These are phyloP conservation scores for Cladorrhinum sp. DNA, from an alignment of 2,329 filamentous ascomycete genomes.

Conservation along the genomic window DNA sequence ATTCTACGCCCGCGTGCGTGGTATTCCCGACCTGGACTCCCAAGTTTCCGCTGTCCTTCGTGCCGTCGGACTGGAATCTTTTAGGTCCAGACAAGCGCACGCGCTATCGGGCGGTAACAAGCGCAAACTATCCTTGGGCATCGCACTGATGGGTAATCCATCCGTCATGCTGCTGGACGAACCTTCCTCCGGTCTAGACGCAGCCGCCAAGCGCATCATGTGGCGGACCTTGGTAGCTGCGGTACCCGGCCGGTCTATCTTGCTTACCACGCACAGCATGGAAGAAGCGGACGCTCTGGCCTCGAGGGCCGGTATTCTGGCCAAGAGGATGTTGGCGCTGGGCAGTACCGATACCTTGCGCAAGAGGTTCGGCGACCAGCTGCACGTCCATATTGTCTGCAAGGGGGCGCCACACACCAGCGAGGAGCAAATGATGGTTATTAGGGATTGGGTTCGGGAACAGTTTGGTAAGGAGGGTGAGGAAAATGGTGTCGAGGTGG, in stretches of 20 bases:
- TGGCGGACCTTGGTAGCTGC: slow-evolving; percentile 79
- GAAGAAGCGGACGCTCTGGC: slow-evolving; percentile 91
- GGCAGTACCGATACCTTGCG: slow-evolving; percentile 73
- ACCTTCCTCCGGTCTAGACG: slow-evolving; percentile 84
- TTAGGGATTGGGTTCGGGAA: slow-evolving; percentile 63
- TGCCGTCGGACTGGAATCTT: slow-evolving; percentile 73
- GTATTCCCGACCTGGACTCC: slow-evolving; percentile 69
- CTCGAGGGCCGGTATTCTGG: slow-evolving; percentile 79
- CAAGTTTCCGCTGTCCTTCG: slow-evolving; percentile 77
- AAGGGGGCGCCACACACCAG: slow-evolving; percentile 70
- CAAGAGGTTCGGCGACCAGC: slow-evolving; percentile 70
- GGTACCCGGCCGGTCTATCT: slow-evolving; percentile 72
- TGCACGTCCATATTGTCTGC: slow-evolving; percentile 80
- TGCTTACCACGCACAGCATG: slow-evolving; percentile 93
- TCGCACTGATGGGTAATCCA: slow-evolving; percentile 90
- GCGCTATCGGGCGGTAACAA: slow-evolving; percentile 89
- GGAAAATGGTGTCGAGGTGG: slow-evolving; percentile 58
- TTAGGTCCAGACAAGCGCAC: slow-evolving; percentile 70
- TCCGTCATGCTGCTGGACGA: slow-evolving; percentile 85
- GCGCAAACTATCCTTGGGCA: slow-evolving; percentile 84
- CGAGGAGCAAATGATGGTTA: slow-evolving; percentile 62
- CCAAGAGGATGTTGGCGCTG: slow-evolving; percentile 78
- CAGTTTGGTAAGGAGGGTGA: slow-evolving; percentile 49
- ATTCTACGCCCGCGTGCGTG: slow-evolving; percentile 84
- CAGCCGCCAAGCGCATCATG: slow-evolving; percentile 87